Evolutionary conservation across 331 rosid species (phyloP).

Genomic region (Prunus yedoensis): DNA sequence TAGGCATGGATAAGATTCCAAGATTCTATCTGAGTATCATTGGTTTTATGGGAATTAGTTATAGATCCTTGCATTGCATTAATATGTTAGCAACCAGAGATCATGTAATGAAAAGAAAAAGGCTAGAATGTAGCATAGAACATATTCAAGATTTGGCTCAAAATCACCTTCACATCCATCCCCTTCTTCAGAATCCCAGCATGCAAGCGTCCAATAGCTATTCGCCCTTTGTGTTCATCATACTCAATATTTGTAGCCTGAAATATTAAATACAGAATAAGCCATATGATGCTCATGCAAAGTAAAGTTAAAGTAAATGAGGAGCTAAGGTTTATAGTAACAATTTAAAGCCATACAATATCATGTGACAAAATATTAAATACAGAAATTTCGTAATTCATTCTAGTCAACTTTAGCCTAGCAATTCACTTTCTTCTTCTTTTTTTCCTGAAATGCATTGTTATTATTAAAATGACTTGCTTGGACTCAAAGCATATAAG

Average conservation of each 20-base stretch:
- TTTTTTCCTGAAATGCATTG: not conserved
- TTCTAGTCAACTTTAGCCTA: not conserved
- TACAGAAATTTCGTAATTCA: not conserved
- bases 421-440: not conserved
- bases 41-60: not conserved
- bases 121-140: slow-evolving; percentile 13
- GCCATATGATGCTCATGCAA: not conserved
- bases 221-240: slow-evolving; percentile 96
- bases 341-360: not conserved
- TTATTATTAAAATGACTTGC: not conserved
- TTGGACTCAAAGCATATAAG: not conserved
- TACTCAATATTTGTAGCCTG: slow-evolving; percentile 86
- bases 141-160: slow-evolving; percentile 25
- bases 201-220: slow-evolving; percentile 97
- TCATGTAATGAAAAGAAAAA: slow-evolving; percentile 10
- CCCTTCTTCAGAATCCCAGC: slow-evolving; percentile 81
- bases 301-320: not conserved
- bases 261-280: slow-evolving; percentile 3
- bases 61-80: not conserved
- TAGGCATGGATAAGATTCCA: not conserved
- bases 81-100: not conserved
- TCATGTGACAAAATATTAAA: not conserved
- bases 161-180: slow-evolving; percentile 82
- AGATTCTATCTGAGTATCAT: not conserved
- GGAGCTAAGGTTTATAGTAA: not conserved